Evolutionary conservation across 306 rosid genomes (phyloP), one percentile per base, ranked within the genome.

Genomic region (Malus asiatica): DNA sequence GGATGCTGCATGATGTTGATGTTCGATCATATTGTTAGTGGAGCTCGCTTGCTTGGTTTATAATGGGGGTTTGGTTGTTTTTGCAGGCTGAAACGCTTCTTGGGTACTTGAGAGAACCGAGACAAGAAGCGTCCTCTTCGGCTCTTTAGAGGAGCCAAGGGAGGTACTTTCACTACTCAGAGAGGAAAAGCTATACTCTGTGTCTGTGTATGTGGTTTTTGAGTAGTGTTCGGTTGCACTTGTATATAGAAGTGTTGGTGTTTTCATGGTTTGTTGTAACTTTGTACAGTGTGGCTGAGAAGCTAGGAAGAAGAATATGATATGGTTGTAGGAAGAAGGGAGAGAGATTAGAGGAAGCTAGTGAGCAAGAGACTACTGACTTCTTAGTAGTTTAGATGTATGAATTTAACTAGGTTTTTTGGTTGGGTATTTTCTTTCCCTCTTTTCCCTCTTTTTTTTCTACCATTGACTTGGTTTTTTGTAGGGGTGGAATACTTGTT

Each of bases 71-170:
- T n/a, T 66, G 71, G 8, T 80, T 64, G 79, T 72, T 76, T 78
- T 66, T 84, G 84, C 97, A 95, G 99, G 97, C 97, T 51, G 99
- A 95, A 82, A 88, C 96, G 3, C 97, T 95, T 10, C 99, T 95
- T 82, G 91, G 89, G 48, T 92, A 92, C 70, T 72, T 95, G 89
- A 92, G 99, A 85, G 99, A 92, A 85, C 88, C 97, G 67, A 92
- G 99, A 70, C 99, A 89, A 77, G 99, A 92, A 84, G 91, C 91
- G 23, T 83, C 97, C 1, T 82, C 96, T 73, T 90, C 97, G 59
- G 77, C 82, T 78, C 85, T 95, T 71, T 89, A 76, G 48, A 23
- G 72, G 60, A 57, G 29, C 35, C 52, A 38, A 80, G 84, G 51
- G 88, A 84, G 88, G 86, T 82, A 87, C 71, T 75, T 84, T 80